Conservation (phyloP, 1,284 basidiomycete genomes). For the Violaceomyces palustris region DNA sequence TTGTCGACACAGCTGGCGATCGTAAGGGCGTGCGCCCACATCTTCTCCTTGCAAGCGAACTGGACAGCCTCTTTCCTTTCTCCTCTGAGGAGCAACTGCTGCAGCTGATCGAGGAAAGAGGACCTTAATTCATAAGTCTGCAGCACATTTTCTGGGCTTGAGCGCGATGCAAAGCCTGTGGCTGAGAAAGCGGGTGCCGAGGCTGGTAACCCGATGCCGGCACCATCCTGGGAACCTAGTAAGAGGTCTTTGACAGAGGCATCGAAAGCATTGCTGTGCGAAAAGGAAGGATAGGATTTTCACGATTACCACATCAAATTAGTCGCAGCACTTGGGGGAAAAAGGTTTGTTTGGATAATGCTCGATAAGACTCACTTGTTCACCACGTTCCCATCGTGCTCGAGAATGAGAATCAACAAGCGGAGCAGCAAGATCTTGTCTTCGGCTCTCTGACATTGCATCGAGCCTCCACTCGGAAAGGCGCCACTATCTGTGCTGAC, state of each 20-base stretch:
- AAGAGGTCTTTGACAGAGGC: background rate
- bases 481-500: background rate
- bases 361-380: conserved; percentile 4
- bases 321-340: too few relatives aligned
- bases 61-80: conserved; percentile 81
- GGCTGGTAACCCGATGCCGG: background rate
- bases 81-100: conserved; percentile 58
- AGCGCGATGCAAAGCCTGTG: background rate
- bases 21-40: conserved; percentile 95
- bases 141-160: conserved; percentile 8
- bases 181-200: too few relatives aligned
- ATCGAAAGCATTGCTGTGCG: background rate
- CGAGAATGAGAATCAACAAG: conserved; percentile 40
- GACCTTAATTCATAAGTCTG: conserved; percentile 36
- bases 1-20: conserved; percentile 90
- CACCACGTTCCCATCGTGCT: conserved; percentile 41
- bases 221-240: background rate
- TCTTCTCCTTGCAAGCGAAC: conserved; percentile 76
- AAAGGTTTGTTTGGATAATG: too few relatives aligned
- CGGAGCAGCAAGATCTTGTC: conserved; percentile 45
- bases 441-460: conserved; percentile 34
- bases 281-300: too few relatives aligned
- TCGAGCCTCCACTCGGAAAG: conserved; percentile 15
- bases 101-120: conserved; percentile 39
- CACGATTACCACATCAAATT: too few relatives aligned